phyloP scores from a whole-genome alignment of 2,329 filamentous ascomycete species.

The Xylaria sp. region DNA sequence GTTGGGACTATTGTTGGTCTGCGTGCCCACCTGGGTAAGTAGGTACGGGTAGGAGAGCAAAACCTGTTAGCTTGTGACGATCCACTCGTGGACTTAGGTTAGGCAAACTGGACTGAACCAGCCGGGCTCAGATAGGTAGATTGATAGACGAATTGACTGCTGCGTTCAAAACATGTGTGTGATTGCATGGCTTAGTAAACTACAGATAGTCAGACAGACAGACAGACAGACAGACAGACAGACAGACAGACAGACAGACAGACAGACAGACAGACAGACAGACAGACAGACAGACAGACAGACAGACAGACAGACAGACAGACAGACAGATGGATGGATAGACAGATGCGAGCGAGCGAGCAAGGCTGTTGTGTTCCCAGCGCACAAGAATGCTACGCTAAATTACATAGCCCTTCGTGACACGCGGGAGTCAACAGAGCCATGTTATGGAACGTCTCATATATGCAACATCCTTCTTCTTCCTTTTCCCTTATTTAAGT shows the following conservation, averaged over 20 bases:
- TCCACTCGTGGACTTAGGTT: neutral
- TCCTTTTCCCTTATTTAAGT: neutral
- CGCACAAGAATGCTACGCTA: conserved; percentile 11
- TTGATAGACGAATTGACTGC: neutral
- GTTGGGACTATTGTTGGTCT: neutral
- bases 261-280: too few species aligned
- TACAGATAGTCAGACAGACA: too few species aligned
- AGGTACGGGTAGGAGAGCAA: neutral
- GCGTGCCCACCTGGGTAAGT: neutral
- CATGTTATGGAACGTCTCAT: conserved; percentile 5
- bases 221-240: too few species aligned
- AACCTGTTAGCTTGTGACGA: neutral
- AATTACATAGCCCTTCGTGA: conserved; percentile 7
- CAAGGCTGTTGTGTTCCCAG: neutral
- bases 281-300: too few species aligned
- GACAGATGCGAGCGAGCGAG: neutral
- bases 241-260: too few species aligned
- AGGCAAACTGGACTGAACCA: neutral
- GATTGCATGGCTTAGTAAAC: neutral
- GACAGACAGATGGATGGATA: too few species aligned
- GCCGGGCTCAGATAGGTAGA: neutral
- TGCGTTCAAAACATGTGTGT: neutral
- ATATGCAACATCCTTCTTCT: neutral
- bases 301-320: too few species aligned
- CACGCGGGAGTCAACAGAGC: conserved; percentile 8